Evolutionary conservation across 75 land plant genomes (phyloP), one percentile per base, ranked within the genome.

Genomic region (Ceratopteris richardii): DNA sequence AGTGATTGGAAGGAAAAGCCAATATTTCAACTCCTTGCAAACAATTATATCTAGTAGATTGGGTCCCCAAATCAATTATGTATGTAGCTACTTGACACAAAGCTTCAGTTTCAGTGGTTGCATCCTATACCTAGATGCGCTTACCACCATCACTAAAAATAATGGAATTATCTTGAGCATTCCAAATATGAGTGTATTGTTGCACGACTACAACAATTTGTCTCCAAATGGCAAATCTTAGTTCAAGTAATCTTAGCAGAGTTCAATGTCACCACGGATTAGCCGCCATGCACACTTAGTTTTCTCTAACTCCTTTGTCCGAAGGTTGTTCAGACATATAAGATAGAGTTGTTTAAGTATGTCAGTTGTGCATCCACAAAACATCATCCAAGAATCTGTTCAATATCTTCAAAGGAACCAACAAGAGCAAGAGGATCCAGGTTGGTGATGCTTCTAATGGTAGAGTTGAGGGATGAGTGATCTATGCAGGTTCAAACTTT

Each of bases 131-230:
- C 21, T 78, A 61, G 21, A 58, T 66, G 57, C 71, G 88, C 66
- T 75, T 70, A 11, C 98, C 95, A 43, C 98, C 98, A 71, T 92
- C 98, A 60, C 98, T 92, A 51, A 92, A 92, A 76, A 96, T 92
- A 66, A 88, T 96, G 2, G 95, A 90, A n/a, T 92, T 50, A 92
- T 53, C 67, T 92, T 92, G 51, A 92, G 73, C n/a, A 92, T 65
- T 58, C 98, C 98, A 96, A 92, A 88, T 14, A 88, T 60, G 40
- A 79, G 63, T 1, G 95, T 92, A 65, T 41, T 88, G 50, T 72
- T 56, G 10, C 86, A 76, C 90, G 79, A 92, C 53, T 89, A 87
- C 78, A 61, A 74, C 29, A 92, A 66, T 20, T 44, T 60, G 60
- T 69, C 71, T 28, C 80, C 75, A 57, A 82, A 30, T 7, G 98